These are phyloP conservation scores for Aspergillus jensenii DNA, from an alignment of 2,329 filamentous ascomycete species.

Conservation along the genomic window DNA sequence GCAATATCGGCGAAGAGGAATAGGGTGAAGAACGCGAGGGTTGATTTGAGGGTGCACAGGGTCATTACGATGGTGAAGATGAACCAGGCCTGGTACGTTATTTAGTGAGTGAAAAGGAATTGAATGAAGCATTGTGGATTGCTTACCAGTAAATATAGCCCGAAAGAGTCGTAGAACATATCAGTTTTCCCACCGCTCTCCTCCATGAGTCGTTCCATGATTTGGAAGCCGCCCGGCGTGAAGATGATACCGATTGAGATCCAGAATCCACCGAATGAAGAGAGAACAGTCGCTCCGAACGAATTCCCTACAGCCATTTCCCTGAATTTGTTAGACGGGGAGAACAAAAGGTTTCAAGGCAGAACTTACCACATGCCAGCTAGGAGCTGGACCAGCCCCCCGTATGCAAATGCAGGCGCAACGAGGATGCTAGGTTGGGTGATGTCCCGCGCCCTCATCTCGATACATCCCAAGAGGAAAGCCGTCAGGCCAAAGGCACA, in stretches of 20 bases:
- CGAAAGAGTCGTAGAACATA: slow-evolving; percentile 58
- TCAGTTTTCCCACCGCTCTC: slow-evolving; percentile 34
- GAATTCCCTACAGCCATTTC: slow-evolving; percentile 79
- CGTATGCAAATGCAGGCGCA: slow-evolving; percentile 68
- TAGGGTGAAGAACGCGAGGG: slow-evolving; percentile 70
- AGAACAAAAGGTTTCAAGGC: no score
- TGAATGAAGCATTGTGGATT: no score
- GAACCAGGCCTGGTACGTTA: slow-evolving; percentile 61
- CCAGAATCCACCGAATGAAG: slow-evolving; percentile 79
- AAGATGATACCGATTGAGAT: slow-evolving; percentile 69
- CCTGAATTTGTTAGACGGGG: slow-evolving; percentile 44
- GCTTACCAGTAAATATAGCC: slow-evolving; percentile 62
- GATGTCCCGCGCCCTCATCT: slow-evolving; percentile 62
- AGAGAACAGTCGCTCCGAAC: slow-evolving; percentile 73
- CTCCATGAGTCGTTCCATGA: slow-evolving; percentile 49
- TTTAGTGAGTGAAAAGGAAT: neutral
- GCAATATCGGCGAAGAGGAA: slow-evolving; percentile 73
- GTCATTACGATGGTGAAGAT: slow-evolving; percentile 75
- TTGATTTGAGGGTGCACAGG: slow-evolving; percentile 70
- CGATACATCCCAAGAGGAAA: slow-evolving; percentile 72
- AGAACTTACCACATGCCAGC: slow-evolving; percentile 73
- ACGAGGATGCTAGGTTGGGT: slow-evolving; percentile 63
- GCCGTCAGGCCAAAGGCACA: slow-evolving; percentile 74
- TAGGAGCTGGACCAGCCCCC: slow-evolving; percentile 70
- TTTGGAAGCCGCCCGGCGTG: slow-evolving; percentile 62